Evolutionary conservation across 305 asterid species (phyloP).

Genomic region (Fraxinus angustifolia): DNA sequence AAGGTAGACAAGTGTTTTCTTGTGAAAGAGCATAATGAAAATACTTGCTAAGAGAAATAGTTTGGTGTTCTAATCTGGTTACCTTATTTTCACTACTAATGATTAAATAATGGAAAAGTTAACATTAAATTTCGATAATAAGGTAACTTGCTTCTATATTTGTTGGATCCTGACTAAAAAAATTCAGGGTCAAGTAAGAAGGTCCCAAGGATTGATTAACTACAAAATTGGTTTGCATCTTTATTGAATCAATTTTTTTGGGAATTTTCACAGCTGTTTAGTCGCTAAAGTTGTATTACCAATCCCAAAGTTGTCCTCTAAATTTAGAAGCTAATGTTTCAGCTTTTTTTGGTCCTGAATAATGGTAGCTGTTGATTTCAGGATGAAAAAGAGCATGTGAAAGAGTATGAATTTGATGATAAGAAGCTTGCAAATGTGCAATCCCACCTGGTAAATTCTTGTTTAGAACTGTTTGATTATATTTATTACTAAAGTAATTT

Average conservation of each 20-base stretch:
- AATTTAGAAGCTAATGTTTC: conserved; percentile 7
- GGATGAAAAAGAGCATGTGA: conserved; percentile 87
- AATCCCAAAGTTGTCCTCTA: not conserved
- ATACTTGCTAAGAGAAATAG: not conserved
- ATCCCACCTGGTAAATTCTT: conserved; percentile 64
- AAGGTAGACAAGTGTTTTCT: conserved; percentile 42
- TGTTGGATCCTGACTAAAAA: not conserved
- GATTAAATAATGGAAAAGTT: not conserved
- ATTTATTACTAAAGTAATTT: not conserved
- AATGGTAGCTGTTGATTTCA: conserved; percentile 31
- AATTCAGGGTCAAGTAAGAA: not conserved
- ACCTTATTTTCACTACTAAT: not conserved
- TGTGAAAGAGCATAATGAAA: not conserved
- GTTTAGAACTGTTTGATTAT: not conserved
- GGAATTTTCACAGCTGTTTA: not conserved
- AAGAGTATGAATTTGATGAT: conserved; percentile 72
- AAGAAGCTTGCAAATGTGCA: conserved; percentile 72
- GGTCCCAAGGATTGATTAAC: not conserved
- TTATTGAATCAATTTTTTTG: not conserved
- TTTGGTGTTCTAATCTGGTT: not conserved
- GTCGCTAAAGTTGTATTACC: not conserved
- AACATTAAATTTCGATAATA: not conserved
- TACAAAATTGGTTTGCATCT: not conserved
- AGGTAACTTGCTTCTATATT: not conserved
- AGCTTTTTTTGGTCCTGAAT: not conserved